These are phyloP conservation scores for Excoecaria agallocha DNA, from an alignment of 345 rosid genomes.

Conservation along the genomic window DNA sequence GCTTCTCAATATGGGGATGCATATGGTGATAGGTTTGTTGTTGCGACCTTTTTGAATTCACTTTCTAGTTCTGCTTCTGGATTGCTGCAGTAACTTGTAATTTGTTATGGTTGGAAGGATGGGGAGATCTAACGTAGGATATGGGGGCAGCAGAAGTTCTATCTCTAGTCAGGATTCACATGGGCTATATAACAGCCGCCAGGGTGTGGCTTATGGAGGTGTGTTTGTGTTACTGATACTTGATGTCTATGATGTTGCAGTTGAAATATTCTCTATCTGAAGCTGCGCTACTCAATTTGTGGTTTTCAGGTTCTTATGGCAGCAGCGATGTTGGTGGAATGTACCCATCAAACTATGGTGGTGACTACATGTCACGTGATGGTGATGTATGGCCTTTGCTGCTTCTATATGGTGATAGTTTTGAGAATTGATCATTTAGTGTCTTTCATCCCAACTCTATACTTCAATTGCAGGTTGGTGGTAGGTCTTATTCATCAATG, in stretches of 20 bases:
- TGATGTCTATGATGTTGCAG: conserved; percentile 7
- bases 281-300: conserved; percentile 4
- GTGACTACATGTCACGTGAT: conserved; percentile 67
- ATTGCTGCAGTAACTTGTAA: conserved; percentile 5
- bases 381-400: conserved; percentile 56
- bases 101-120: conserved; percentile 47
- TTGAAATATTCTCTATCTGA: not conserved
- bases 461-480: conserved; percentile 59
- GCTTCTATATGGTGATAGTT: not conserved
- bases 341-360: conserved; percentile 73
- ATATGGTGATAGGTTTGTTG: conserved; percentile 72
- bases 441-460: not conserved
- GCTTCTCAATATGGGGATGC: conserved; percentile 76
- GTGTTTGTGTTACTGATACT: conserved; percentile 22
- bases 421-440: not conserved
- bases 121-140: conserved; percentile 76
- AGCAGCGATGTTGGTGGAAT: conserved; percentile 70
- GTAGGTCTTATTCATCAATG: conserved; percentile 81
- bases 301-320: conserved; percentile 69
- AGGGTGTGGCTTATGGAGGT: conserved; percentile 81
- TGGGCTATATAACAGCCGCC: conserved; percentile 72
- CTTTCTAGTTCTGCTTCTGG: not conserved
- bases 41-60: not conserved
- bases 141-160: conserved; percentile 78
- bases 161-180: conserved; percentile 75